Evolutionary conservation across 495 filamentous ascomycete species (phyloP).

Genomic region (Pseudomonodictys pantanalensis): DNA sequence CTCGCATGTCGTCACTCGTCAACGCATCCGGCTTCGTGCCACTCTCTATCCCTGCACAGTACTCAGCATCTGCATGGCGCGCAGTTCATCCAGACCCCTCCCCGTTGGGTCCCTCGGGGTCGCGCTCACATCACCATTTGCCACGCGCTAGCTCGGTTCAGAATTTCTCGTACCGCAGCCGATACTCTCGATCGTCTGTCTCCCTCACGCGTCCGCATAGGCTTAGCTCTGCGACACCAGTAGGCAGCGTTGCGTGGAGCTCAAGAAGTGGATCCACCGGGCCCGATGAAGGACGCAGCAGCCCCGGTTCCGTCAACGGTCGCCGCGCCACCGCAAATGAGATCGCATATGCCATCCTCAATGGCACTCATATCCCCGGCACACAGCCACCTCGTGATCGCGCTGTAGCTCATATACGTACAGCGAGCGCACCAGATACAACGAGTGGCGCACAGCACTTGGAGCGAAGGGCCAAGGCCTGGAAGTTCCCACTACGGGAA

Average conservation of each 20-base stretch:
- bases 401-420: conserved; percentile 1
- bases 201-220: conserved; percentile 29
- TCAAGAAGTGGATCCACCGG: conserved; percentile 20
- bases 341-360: conserved; percentile 26
- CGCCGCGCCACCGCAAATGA: background rate
- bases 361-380: conserved; percentile 1
- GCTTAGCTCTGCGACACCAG: conserved; percentile 17
- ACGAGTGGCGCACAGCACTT: background rate
- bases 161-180: conserved; percentile 14
- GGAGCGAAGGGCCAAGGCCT: conserved; percentile 12
- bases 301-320: background rate
- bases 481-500: conserved; percentile 17
- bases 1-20: conserved; percentile 13
- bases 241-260: conserved; percentile 16
- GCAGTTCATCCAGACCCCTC: conserved; percentile 27
- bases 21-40: conserved; percentile 25
- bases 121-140: conserved; percentile 22
- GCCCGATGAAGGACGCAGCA: conserved; percentile 11
- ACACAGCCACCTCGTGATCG: background rate
- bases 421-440: conserved; percentile 19
- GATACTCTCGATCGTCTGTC: conserved; percentile 26
- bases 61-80: conserved; percentile 28
- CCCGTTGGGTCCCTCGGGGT: conserved; percentile 2
- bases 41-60: conserved; percentile 11
- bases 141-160: conserved; percentile 3